A percentile compares a stretch with the other conserved stretches of the same genome.
Conservation (phyloP, 495 filamentous ascomycete species). For the Astrocystis sublimbata region DNA sequence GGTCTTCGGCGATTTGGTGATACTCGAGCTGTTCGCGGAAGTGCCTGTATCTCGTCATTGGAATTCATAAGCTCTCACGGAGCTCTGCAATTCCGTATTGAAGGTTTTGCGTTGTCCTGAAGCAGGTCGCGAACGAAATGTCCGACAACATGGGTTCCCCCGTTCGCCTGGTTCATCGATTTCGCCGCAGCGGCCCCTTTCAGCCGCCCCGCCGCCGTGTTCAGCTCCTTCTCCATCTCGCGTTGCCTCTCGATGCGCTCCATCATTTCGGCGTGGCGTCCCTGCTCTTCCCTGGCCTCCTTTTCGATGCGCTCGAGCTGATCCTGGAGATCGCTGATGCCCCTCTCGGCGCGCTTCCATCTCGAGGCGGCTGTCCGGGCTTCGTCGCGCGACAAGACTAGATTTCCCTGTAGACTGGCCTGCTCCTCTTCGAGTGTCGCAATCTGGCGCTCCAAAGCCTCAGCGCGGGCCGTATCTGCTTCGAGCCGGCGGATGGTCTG, state of each 20-base stretch:
- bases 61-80: slow-evolving; percentile 83
- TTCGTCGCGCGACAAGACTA: slow-evolving; percentile 66
- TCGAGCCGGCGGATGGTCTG: slow-evolving; percentile 73
- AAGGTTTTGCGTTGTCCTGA: slow-evolving; percentile 90
- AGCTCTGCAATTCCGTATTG: slow-evolving; percentile 89
- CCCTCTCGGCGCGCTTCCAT: slow-evolving; percentile 80
- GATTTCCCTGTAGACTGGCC: slow-evolving; percentile 61
- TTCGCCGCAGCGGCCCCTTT: slow-evolving; percentile 75
- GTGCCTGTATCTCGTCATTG: slow-evolving; percentile 87
- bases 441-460: slow-evolving; percentile 76
- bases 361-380: slow-evolving; percentile 73
- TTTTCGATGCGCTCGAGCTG: slow-evolving; percentile 87
- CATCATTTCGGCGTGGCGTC: slow-evolving; percentile 77
- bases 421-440: slow-evolving; percentile 79
- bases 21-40: slow-evolving; percentile 81
- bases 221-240: slow-evolving; percentile 72
- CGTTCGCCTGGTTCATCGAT: slow-evolving; percentile 55
- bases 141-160: slow-evolving; percentile 69
- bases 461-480: slow-evolving; percentile 68
- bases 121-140: slow-evolving; percentile 95
- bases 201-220: slow-evolving; percentile 71
- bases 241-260: slow-evolving; percentile 76
- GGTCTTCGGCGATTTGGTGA: slow-evolving; percentile 66
- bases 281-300: slow-evolving; percentile 79
- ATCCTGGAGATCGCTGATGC: slow-evolving; percentile 71